Percentiles rank a stretch among this genome's conserved stretches.
Conservation (phyloP, 1,139 yeast species). For the Hansenula sp. region DNA sequence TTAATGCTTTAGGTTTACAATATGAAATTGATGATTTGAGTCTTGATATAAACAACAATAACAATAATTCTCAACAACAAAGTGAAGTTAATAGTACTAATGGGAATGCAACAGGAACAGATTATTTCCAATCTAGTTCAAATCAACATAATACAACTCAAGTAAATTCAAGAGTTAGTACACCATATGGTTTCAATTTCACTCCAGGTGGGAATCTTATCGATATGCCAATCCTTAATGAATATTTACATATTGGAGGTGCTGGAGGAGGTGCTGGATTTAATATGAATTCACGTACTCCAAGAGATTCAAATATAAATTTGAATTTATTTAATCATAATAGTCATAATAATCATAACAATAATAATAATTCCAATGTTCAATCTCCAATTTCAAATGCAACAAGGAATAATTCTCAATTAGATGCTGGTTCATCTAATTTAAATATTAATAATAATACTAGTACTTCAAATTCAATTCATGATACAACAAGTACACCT, state of each 20-base stretch:
- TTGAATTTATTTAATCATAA: constrained; percentile 19
- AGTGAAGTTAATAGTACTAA: not conserved
- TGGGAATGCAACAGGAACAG: constrained; percentile 1
- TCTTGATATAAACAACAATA: not conserved
- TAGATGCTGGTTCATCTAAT: constrained; percentile 5
- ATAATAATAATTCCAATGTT: constrained; percentile 8
- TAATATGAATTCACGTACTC: too few species aligned
- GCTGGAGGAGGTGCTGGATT: constrained; percentile 30
- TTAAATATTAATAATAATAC: constrained; percentile 6
- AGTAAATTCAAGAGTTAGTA: constrained; percentile 5
- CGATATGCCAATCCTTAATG: constrained; percentile 27
- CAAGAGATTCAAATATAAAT: constrained; percentile 13
- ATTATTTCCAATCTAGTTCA: constrained; percentile 9
- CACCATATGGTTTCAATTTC: constrained; percentile 36
- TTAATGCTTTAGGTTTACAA: constrained; percentile 32
- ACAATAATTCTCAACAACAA: not conserved
- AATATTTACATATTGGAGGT: constrained; percentile 24
- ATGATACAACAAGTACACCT: constrained; percentile 11
- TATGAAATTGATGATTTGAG: constrained; percentile 25
- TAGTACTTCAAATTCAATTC: constrained; percentile 12
- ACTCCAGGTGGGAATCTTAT: constrained; percentile 24
- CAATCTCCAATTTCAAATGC: not conserved
- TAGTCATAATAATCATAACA: constrained; percentile 2
- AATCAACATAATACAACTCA: not conserved
- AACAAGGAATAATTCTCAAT: not conserved